Percentiles rank a stretch among this genome's conserved stretches.
phyloP scores from a whole-genome alignment of 129 eudicot species.

The Mikania micrantha region DNA sequence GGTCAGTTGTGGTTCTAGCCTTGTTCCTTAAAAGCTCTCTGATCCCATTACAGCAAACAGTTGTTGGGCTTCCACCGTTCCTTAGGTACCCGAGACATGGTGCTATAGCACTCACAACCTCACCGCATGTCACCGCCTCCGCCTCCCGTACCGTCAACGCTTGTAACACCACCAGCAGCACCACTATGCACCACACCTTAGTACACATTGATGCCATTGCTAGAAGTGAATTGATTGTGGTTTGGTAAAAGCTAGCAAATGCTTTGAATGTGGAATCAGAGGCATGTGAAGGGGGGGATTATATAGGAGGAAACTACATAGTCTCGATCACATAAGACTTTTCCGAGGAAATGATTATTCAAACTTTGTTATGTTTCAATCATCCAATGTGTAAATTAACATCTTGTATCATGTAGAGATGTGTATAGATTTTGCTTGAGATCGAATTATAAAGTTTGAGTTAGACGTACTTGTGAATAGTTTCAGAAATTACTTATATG shows the following conservation, averaged over 20 bases:
- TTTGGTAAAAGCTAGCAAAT: neutral
- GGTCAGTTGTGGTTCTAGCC: slow-evolving; percentile 29
- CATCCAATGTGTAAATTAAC: too few species aligned
- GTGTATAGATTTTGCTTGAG: too few species aligned
- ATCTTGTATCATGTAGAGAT: too few species aligned
- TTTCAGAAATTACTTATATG: too few species aligned
- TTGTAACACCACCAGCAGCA: neutral
- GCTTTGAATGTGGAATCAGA: neutral
- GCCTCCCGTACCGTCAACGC: neutral
- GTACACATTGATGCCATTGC: slow-evolving; percentile 4
- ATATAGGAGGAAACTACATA: neutral
- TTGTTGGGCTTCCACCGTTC: neutral
- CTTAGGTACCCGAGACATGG: slow-evolving; percentile 29
- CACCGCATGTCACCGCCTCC: slow-evolving; percentile 34
- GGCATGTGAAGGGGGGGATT: neutral
- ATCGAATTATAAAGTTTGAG: too few species aligned
- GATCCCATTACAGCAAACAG: slow-evolving; percentile 37
- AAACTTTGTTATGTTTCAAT: too few species aligned
- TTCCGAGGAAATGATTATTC: too few species aligned
- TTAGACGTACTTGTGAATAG: too few species aligned
- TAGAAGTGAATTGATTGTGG: neutral
- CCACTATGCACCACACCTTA: slow-evolving; percentile 6
- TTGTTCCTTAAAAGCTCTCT: slow-evolving; percentile 5
- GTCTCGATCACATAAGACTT: too few species aligned
- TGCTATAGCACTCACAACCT: slow-evolving; percentile 8